A percentile compares a stretch with the other conserved stretches of the same genome.
Conservation (phyloP, 805 yeast genomes). For the Cyberlindnera samutprakarnensis region DNA sequence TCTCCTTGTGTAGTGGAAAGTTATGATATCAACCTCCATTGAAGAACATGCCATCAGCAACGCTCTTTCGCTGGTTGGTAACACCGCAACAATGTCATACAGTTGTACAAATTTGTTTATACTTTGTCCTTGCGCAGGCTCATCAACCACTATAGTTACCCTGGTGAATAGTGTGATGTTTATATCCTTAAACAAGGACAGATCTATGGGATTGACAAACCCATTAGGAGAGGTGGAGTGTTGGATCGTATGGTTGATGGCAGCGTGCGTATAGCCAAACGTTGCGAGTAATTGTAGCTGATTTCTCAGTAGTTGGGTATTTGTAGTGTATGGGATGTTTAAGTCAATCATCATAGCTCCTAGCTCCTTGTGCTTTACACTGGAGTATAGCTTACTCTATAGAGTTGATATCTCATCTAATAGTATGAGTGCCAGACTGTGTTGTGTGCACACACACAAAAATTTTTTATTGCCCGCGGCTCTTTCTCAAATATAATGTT, state of each 20-base stretch:
- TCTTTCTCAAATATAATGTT: too few relatives aligned
- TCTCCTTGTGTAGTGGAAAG: slow-evolving; percentile 58
- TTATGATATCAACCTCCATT: slow-evolving; percentile 74
- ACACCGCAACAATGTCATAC: slow-evolving; percentile 77
- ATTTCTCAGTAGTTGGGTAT: slow-evolving; percentile 37
- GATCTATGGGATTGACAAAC: slow-evolving; percentile 33
- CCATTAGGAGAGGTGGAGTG: slow-evolving; percentile 9
- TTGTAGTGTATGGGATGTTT: slow-evolving; percentile 67
- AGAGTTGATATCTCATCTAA: too few relatives aligned
- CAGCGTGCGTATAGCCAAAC: slow-evolving; percentile 71
- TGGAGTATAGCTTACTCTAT: too few relatives aligned
- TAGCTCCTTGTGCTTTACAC: background rate
- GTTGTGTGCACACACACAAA: background rate
- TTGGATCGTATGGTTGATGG: slow-evolving; percentile 53
- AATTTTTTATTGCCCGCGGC: background rate
- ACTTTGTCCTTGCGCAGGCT: slow-evolving; percentile 68
- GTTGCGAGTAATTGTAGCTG: slow-evolving; percentile 46
- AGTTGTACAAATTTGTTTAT: slow-evolving; percentile 31
- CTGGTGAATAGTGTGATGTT: slow-evolving; percentile 51
- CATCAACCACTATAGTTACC: slow-evolving; percentile 69
- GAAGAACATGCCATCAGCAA: slow-evolving; percentile 66
- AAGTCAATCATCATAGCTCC: slow-evolving; percentile 39
- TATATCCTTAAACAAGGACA: slow-evolving; percentile 20
- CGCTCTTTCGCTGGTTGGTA: slow-evolving; percentile 75
- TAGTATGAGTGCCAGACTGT: too few relatives aligned